phyloP scores from a whole-genome alignment of 2,329 filamentous ascomycete species.

The Xylaria sp. region DNA sequence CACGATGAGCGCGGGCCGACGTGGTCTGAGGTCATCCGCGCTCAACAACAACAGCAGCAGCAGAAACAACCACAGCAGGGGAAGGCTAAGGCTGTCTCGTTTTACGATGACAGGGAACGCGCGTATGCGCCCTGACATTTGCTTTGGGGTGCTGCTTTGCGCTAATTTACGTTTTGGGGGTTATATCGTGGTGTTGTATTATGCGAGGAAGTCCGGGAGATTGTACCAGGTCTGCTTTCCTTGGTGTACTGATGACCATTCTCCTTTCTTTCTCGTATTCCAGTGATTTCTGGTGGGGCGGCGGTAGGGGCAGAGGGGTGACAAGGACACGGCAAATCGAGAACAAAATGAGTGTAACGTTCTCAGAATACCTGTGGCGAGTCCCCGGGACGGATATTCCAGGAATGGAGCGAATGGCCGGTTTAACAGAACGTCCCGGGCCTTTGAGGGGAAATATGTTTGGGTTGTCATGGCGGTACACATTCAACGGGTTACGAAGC shows the following conservation, averaged over 20 bases:
- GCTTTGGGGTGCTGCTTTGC: neutral
- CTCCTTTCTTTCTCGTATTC: neutral
- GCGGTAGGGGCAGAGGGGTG: neutral
- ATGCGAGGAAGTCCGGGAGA: neutral
- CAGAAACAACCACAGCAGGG: slow-evolving; percentile 21
- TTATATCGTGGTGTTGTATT: neutral
- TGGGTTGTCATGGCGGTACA: neutral
- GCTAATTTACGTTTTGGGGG: neutral
- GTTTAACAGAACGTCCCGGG: neutral
- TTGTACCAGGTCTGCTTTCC: neutral
- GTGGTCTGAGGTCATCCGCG: slow-evolving; percentile 47
- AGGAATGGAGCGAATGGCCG: neutral
- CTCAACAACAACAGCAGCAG: slow-evolving; percentile 20
- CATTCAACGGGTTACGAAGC: slow-evolving; percentile 17
- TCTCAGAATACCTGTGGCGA: neutral
- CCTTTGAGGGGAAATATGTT: neutral
- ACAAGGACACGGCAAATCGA: neutral
- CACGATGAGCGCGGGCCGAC: slow-evolving; percentile 44
- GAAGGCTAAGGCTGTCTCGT: slow-evolving; percentile 21
- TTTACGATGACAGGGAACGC: slow-evolving; percentile 27
- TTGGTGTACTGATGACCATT: neutral
- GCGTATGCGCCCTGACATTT: slow-evolving; percentile 4
- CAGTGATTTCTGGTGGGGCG: too few relatives aligned
- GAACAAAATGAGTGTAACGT: neutral
- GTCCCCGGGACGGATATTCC: neutral